These are phyloP conservation scores for Rhexocercosporidium sp. DNA, from an alignment of 2,329 filamentous ascomycete species.

Conservation along the genomic window DNA sequence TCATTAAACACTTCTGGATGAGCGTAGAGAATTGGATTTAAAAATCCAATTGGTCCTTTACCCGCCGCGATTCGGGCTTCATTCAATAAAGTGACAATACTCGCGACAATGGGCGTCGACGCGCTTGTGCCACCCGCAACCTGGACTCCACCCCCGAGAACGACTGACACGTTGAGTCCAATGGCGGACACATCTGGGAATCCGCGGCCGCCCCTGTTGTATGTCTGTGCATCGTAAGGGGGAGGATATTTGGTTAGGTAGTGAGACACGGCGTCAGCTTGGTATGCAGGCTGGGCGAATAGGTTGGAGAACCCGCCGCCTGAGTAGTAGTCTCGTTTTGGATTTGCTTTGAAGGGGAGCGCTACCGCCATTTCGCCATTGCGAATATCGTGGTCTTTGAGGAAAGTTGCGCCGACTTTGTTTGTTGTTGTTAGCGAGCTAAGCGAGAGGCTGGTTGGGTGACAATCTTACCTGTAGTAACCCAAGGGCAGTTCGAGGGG, in stretches of 20 bases:
- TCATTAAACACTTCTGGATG: slow-evolving; percentile 38
- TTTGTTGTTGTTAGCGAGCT: slow-evolving; percentile 1
- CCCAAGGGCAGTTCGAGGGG: slow-evolving; percentile 69
- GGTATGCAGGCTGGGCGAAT: slow-evolving; percentile 38
- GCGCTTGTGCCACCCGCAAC: slow-evolving; percentile 36
- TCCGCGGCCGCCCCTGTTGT: slow-evolving; percentile 35
- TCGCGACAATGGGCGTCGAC: slow-evolving; percentile 61
- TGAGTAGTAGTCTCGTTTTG: slow-evolving; percentile 47
- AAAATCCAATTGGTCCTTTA: slow-evolving; percentile 45
- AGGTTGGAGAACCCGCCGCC: slow-evolving; percentile 55
- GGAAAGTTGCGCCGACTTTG: slow-evolving; percentile 29
- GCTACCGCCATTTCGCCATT: slow-evolving; percentile 45
- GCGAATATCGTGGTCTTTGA: slow-evolving; percentile 48
- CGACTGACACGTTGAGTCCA: slow-evolving; percentile 30
- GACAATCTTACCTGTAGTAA: slow-evolving; percentile 60
- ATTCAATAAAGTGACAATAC: slow-evolving; percentile 53
- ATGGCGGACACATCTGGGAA: slow-evolving; percentile 38
- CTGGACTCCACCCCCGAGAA: slow-evolving; percentile 26
- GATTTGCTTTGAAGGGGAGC: slow-evolving; percentile 38
- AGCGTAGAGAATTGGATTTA: slow-evolving; percentile 42
- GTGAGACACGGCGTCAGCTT: slow-evolving; percentile 29
- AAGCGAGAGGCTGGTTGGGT: not conserved
- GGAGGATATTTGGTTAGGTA: slow-evolving; percentile 35
- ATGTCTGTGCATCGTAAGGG: slow-evolving; percentile 26
- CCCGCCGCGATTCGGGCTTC: slow-evolving; percentile 43